Evolutionary conservation across 2,329 filamentous ascomycete species (phyloP), one percentile per base, ranked within the genome.

Genomic region (Venturiaceae sp.): DNA sequence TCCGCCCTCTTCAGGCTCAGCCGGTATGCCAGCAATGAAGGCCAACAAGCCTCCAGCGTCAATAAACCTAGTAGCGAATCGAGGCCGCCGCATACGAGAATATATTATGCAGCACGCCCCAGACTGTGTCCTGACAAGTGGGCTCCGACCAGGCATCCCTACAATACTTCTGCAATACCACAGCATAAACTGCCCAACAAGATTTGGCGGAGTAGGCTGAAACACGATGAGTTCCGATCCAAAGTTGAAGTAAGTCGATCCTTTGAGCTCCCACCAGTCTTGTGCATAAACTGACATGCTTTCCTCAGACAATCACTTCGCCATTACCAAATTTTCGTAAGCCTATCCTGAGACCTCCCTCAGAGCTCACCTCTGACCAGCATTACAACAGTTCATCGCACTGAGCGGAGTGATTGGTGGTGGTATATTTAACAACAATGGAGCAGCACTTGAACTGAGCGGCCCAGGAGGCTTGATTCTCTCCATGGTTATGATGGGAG

Each of bases 401-500:
- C 34, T 57, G 5, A 46, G 23, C 37, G 55, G 36, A 34, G 39
- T 57, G 6, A 57, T 57, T 30, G 55, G 55, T 19, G 55, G 23
- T 46, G 55, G 55, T 9, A 39, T 37, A 11, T 50, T 57, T 28
- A 46, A 14, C 19, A 37, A 47, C 55, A 57, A 44, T 30, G 55
- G 34, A 2, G 2, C 3, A 14, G 36, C 55, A 16, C 55, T 57
- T 4, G 36, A 57, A 47, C 16, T 57, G 7, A 52, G 26, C 26
- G 55, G 55, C 26, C 55, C 55, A 11, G 26, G 11, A 5, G 55
- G 36, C 21, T 32, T 50, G 9, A 26, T 57, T 5, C 41, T 37
- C 11, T 28, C 55, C 9, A 26, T 46, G 8, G 13, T 44, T 19
- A 16, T 44, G 8, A 50, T 57, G 13, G 34, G 55, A 13, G 11